Evolutionary conservation across 1,139 yeast genomes (phyloP).

Genomic region (Blastobotrys illinoisensis): DNA sequence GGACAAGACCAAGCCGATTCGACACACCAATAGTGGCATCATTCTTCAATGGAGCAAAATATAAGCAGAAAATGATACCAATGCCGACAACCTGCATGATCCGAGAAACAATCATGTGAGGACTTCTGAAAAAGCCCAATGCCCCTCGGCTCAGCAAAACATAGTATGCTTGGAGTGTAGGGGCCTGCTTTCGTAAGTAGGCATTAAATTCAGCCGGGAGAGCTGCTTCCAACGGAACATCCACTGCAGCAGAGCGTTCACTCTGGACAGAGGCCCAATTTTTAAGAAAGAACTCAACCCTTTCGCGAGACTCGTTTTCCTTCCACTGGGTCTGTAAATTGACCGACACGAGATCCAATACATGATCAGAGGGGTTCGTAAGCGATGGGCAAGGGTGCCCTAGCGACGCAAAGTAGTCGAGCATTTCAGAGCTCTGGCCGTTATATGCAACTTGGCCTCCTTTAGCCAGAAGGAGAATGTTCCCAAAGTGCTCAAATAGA

Average conservation of each 20-base stretch:
- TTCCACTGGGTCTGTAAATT: conserved; percentile 35
- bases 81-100: conserved; percentile 61
- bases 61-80: conserved; percentile 62
- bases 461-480: conserved; percentile 59
- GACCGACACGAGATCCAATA: conserved; percentile 61
- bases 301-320: conserved; percentile 36
- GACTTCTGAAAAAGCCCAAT: conserved; percentile 53
- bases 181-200: conserved; percentile 29
- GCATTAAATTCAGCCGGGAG: conserved; percentile 17
- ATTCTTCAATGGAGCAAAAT: conserved; percentile 62
- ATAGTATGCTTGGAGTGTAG: conserved; percentile 35
- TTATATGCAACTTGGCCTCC: conserved; percentile 70
- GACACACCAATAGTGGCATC: conserved; percentile 49
- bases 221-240: not conserved
- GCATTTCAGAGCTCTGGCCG: conserved; percentile 38
- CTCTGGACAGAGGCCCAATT: conserved; percentile 23
- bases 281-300: conserved; percentile 29
- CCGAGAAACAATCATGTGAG: conserved; percentile 60
- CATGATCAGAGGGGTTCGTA: conserved; percentile 67
- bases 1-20: conserved; percentile 69
- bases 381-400: conserved; percentile 54
- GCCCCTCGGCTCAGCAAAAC: conserved; percentile 43
- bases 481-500: conserved; percentile 58
- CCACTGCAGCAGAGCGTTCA: conserved; percentile 2
- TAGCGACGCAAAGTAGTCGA: conserved; percentile 40